Evolutionary conservation across 2,329 filamentous ascomycete genomes (phyloP), one percentile per base, ranked within the genome.

Genomic region (Cercospora sp.): DNA sequence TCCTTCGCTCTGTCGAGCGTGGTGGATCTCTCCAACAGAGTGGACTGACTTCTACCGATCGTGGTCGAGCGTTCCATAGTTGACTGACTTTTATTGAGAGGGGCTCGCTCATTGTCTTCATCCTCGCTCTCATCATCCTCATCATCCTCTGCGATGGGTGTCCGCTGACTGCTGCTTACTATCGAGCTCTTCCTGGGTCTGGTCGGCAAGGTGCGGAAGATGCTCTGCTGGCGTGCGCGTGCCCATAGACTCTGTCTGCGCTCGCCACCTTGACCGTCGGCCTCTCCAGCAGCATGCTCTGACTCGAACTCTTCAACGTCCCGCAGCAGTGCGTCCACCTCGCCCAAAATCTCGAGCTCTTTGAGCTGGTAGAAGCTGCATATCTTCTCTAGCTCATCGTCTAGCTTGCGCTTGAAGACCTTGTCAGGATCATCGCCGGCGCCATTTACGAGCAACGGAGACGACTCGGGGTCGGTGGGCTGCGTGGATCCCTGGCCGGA

Each of bases 381-480:
- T 69, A 99, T 93, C 84, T 98, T 98, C 77, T 98, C 94, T 61
- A 99, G 83, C 79, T 99, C 95, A 51, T 91, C 87, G 76, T 96
- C 93, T 18, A 99, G 86, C 49, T 93, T 90, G 71, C 89, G 89
- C 72, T 86, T 86, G 79, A 99, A 99, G 68, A 94, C 86, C 45
- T 88, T 86, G 78, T 98, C 94, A 13, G 93, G 90, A 68, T 96
- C 90, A 57, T 84, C 81, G 34, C 71, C 24, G 28, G 81, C 75
- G 65, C 85, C 85, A 69, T 85, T 83, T 4, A 70, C 65, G 68
- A 99, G 90, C 49, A 99, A 87, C 5, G 95, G 93, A 10, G 93
- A 90, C 6, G 90, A 90, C 83, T 99, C 95, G 74, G 89, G 87
- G 81, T 98, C 94, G 67, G 87, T 83, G 43, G 57, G 65, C 34